Evolutionary conservation across 2,329 filamentous ascomycete species (phyloP).

Genomic region (Lachnellula subtilissima): DNA sequence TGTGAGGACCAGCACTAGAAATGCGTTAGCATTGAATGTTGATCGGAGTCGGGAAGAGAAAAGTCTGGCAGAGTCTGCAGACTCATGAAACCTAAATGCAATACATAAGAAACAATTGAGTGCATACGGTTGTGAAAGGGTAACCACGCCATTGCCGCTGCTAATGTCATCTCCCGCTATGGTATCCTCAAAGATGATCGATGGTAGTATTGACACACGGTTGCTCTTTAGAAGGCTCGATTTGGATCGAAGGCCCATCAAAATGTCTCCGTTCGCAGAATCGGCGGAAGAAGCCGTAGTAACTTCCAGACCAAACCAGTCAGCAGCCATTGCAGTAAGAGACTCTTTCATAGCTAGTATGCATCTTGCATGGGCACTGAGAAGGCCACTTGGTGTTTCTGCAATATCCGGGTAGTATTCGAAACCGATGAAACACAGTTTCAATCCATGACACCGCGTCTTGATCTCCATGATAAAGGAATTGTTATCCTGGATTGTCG

Average conservation of each 20-base stretch:
- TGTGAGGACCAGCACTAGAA: constrained; percentile 19
- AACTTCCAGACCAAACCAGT: constrained; percentile 22
- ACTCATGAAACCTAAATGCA: no score
- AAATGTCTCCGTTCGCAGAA: constrained; percentile 5
- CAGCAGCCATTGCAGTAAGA: constrained; percentile 8
- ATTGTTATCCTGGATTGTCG: neutral
- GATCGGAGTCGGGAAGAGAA: neutral
- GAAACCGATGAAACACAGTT: constrained; percentile 19
- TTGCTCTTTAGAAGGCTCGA: constrained; percentile 1
- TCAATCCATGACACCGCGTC: constrained; percentile 9
- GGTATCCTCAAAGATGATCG: constrained; percentile 21
- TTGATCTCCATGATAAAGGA: constrained; percentile 2
- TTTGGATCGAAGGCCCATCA: constrained; percentile 15
- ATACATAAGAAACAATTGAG: no score
- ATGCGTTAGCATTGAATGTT: neutral
- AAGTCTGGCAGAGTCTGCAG: neutral
- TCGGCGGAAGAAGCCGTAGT: constrained; percentile 3
- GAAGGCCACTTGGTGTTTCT: constrained; percentile 10
- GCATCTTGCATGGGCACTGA: constrained; percentile 6
- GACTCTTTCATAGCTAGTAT: constrained; percentile 17
- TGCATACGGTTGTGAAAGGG: constrained; percentile 19
- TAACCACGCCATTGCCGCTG: constrained; percentile 9
- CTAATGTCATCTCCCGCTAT: neutral
- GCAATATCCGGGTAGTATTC: constrained; percentile 11
- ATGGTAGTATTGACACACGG: constrained; percentile 2